Evolutionary conservation across 2,329 filamentous ascomycete species (phyloP), one percentile per base, ranked within the genome.

Genomic region (Fusarium heterosporum): DNA sequence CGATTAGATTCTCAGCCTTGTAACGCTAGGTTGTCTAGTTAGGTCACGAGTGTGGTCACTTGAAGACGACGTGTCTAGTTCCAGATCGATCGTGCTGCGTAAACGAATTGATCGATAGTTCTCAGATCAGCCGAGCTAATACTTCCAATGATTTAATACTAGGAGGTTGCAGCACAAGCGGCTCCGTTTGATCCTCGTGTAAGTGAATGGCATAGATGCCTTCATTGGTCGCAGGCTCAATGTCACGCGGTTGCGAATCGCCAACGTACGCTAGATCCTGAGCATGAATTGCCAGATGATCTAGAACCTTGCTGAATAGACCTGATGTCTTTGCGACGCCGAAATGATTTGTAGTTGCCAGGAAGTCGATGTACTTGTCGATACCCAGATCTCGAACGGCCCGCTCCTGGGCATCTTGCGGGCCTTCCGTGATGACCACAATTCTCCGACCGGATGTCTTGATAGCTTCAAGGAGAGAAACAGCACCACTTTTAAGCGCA

Each of bases 371-470:
- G 48, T 75, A 64, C 6, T 42, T 29, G 0, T 46, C 56, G 11
- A 78, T 68, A 1, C 73, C 72, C 0, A 74, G 53, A 17, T 65
- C 66, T 30, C 40, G 53, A 26, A 73, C 46, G 7, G 82, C 81
- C 69, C 81, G 78, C 61, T 80, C 74, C 53, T 85, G 82, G 3
- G 81, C 78, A 69, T 84, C 82, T 38, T 80, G 76, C 0, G 81
- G 82, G 0, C 82, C 81, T 64, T 85, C 82, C 0, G 82, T 84
- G 1, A 84, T 75, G 17, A 84, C 66, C 0, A 76, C 74, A 5
- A 84, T 72, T n/a, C 76, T 80, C 64, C 81, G 80, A 0, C 76
- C 76, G 1, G 73, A 63, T 1, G 30, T 12, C 49, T 76, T 78
- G 4, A 84, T 64, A 2, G 64, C 67, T 7, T 66, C 32, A 0